Evolutionary conservation across 2,329 filamentous ascomycete genomes (phyloP), one percentile per base, ranked within the genome.

Genomic region (Microcyclosporella mali): DNA sequence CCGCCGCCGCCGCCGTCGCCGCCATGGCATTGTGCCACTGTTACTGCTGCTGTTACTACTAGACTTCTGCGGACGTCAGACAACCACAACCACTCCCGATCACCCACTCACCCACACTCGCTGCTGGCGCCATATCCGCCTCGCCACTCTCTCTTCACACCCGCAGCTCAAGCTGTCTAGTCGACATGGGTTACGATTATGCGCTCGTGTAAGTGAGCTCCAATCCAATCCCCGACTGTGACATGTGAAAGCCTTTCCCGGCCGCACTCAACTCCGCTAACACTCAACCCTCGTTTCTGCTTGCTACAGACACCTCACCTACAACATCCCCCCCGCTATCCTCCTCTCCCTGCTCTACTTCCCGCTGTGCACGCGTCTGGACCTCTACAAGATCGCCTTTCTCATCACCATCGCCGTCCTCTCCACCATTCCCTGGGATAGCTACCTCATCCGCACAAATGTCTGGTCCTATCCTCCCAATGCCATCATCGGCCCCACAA

Each of bases 361-460:
- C 34, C 82, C 82, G 2, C 70, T 87, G 28, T 71, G 79, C 41
- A 82, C 77, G 15, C 70, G 67, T 28, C 67, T 80, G 42, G 82
- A 85, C 58, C 56, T 77, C 30, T 82, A 79, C 63, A 82, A 81
- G 57, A 74, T 82, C 40, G 52, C 65, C 25, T 80, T 78, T 50
- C 66, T 86, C 38, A 70, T 83, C 45, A 65, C 70, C 15, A 71
- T 85, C 50, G 82, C 83, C 15, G 78, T 88, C 36, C 56, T 72
- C 18, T 76, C 82, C 3, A 86, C 84, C 0, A 79, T 82, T 18
- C 84, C 84, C 25, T 88, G 84, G 84, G 84, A 88, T 56, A 84
- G 82, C 7, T 85, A 85, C 61, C 72, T 88, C 31, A 84, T 88
- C 53, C 75, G 73, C 51, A 77, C 70, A 41, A 67, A 71, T 33